Evolutionary conservation across 768 basidiomycete genomes (phyloP).

Genomic region (Panellus pusillus): DNA sequence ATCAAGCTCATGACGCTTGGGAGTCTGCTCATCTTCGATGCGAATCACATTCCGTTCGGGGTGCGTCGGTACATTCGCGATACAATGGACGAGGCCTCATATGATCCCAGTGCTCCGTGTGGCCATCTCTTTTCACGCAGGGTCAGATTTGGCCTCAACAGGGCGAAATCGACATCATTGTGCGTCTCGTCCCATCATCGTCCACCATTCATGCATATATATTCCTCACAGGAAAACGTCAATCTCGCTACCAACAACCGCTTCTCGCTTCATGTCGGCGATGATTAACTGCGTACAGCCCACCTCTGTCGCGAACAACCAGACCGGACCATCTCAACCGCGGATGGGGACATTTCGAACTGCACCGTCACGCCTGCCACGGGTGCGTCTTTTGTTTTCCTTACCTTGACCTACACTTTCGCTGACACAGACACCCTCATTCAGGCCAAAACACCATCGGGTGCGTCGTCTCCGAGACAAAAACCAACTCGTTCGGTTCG

Average conservation of each 20-base stretch:
- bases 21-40: slow-evolving; percentile 21
- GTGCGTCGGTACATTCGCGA: slow-evolving; percentile 1
- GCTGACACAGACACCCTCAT: not conserved
- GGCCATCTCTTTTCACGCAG: slow-evolving; percentile 17
- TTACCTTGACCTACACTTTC: too few species aligned
- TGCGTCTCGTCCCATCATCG: slow-evolving; percentile 23
- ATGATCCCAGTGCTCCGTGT: slow-evolving; percentile 9
- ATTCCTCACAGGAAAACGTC: not conserved
- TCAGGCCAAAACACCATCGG: slow-evolving; percentile 17
- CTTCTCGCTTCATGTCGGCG: slow-evolving; percentile 53
- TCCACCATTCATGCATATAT: not conserved
- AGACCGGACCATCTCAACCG: slow-evolving; percentile 11
- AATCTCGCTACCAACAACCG: slow-evolving; percentile 44
- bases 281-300: slow-evolving; percentile 37
- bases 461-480: slow-evolving; percentile 29
- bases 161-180: slow-evolving; percentile 63
- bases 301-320: slow-evolving; percentile 26
- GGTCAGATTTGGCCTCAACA: slow-evolving; percentile 38
- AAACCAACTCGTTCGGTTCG: slow-evolving; percentile 25
- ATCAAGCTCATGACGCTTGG: slow-evolving; percentile 15
- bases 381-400: not conserved
- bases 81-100: too few species aligned
- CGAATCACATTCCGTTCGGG: slow-evolving; percentile 22
- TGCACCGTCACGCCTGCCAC: slow-evolving; percentile 17
- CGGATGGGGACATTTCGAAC: not conserved